Evolutionary conservation across 164 flowering plant genomes (phyloP).

Genomic region (Pachysandra terminalis): DNA sequence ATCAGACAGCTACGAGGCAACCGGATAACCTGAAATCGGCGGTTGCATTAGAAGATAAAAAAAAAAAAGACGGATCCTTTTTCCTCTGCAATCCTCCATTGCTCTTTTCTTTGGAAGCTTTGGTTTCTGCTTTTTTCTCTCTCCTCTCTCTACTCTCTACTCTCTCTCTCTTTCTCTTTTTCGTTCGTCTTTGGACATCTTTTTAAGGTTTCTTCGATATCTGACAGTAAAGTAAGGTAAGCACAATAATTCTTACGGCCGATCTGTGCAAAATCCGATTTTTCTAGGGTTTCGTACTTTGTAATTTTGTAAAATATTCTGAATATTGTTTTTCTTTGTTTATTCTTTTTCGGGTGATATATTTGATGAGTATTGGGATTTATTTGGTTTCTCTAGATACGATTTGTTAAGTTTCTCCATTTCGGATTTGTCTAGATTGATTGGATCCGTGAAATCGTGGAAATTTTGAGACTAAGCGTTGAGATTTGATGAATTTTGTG

Average conservation of each 20-base stretch:
- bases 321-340: background rate
- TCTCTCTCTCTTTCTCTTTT: no score
- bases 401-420: background rate
- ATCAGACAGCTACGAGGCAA: constrained; percentile 7
- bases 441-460: background rate
- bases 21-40: constrained; percentile 8
- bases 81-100: background rate
- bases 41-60: constrained; percentile 3
- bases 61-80: background rate
- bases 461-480: background rate
- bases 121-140: constrained; percentile 2
- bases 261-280: constrained; percentile 1
- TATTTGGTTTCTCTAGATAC: background rate
- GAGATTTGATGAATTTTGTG: background rate
- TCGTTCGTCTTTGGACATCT: background rate
- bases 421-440: background rate
- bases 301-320: constrained; percentile 1
- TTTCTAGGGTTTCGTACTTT: background rate
- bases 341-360: background rate
- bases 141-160: no score
- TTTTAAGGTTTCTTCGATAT: constrained; percentile 1
- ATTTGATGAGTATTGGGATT: background rate
- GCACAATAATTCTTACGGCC: background rate
- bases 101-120: background rate
- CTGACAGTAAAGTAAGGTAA: constrained; percentile 9